Conservation (phyloP, 768 basidiomycete species). For the Gloeopeniophorella convolvens region DNA sequence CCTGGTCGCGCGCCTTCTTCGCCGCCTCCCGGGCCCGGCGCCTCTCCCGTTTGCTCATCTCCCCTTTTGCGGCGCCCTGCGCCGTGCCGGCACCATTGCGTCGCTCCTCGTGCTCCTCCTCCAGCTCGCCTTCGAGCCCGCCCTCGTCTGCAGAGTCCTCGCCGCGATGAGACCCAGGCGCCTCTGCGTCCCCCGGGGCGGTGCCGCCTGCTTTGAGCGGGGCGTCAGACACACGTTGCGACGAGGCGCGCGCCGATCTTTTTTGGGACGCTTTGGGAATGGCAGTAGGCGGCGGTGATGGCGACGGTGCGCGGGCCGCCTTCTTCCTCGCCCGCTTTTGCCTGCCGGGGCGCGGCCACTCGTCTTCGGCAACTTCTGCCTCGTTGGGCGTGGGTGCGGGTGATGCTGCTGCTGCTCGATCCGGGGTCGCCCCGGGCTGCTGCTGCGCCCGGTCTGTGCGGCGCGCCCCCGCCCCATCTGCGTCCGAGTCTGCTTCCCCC, state of each 20-base stretch:
- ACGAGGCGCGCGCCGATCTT: not conserved
- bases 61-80: slow-evolving; percentile 21
- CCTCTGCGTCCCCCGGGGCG: too few relatives aligned
- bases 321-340: slow-evolving; percentile 6
- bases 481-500: slow-evolving; percentile 1
- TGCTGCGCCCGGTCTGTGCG: too few relatives aligned
- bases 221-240: too few relatives aligned
- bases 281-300: not conserved
- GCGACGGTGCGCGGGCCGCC: not conserved
- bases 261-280: not conserved
- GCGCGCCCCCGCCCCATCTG: too few relatives aligned
- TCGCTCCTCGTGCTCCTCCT: not conserved
- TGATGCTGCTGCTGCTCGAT: not conserved
- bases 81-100: slow-evolving; percentile 7
- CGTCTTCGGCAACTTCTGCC: slow-evolving; percentile 1
- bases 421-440: slow-evolving; percentile 4
- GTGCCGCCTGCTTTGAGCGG: too few relatives aligned
- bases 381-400: not conserved
- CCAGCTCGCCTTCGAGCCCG: not conserved
- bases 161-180: not conserved
- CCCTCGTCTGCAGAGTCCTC: slow-evolving; percentile 14
- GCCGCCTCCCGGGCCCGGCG: slow-evolving; percentile 66
- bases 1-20: slow-evolving; percentile 49
- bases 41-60: slow-evolving; percentile 74
- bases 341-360: not conserved